Percentiles rank a stretch among this genome's conserved stretches.
Evolutionary conservation across 257 asterid genomes (phyloP).

Genomic region (Salvia miltiorrhiza): DNA sequence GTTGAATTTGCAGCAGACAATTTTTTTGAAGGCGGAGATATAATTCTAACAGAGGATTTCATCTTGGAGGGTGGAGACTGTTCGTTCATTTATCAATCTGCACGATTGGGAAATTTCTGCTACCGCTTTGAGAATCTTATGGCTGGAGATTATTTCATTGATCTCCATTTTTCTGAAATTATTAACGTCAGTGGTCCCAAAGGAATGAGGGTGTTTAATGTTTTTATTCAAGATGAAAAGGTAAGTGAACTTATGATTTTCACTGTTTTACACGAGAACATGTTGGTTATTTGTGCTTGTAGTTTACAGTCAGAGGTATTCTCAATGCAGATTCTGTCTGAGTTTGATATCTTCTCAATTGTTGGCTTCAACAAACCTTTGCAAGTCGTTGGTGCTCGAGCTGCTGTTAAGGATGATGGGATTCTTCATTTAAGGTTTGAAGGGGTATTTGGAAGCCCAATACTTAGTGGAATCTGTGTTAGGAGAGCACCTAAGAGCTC

Average conservation of each 20-base stretch:
- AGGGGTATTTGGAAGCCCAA: slow-evolving; percentile 75
- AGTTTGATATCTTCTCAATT: slow-evolving; percentile 81
- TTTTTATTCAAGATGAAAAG: slow-evolving; percentile 88
- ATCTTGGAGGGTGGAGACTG: slow-evolving; percentile 66
- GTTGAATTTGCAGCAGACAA: slow-evolving; percentile 55
- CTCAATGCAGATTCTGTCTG: slow-evolving; percentile 70
- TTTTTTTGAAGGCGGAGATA: slow-evolving; percentile 77
- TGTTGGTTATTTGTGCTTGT: background rate
- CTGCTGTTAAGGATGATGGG: slow-evolving; percentile 63
- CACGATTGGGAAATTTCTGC: slow-evolving; percentile 71
- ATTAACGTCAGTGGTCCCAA: slow-evolving; percentile 80
- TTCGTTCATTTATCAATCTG: slow-evolving; percentile 79
- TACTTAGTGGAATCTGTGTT: slow-evolving; percentile 87
- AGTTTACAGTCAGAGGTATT: slow-evolving; percentile 13
- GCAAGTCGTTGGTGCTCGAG: slow-evolving; percentile 69
- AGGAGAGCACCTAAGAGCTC: slow-evolving; percentile 48
- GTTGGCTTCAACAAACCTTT: slow-evolving; percentile 92
- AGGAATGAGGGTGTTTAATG: slow-evolving; percentile 87
- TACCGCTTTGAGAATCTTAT: slow-evolving; percentile 58
- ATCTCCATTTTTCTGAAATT: slow-evolving; percentile 89
- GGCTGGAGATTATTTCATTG: slow-evolving; percentile 68
- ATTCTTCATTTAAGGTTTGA: slow-evolving; percentile 64
- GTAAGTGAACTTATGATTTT: slow-evolving; percentile 35
- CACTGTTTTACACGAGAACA: background rate
- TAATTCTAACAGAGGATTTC: slow-evolving; percentile 72